Percentiles rank a stretch among this genome's conserved stretches.
Conservation (phyloP, 78 protist species). For the Capsaspora owczarzaki region DNA sequence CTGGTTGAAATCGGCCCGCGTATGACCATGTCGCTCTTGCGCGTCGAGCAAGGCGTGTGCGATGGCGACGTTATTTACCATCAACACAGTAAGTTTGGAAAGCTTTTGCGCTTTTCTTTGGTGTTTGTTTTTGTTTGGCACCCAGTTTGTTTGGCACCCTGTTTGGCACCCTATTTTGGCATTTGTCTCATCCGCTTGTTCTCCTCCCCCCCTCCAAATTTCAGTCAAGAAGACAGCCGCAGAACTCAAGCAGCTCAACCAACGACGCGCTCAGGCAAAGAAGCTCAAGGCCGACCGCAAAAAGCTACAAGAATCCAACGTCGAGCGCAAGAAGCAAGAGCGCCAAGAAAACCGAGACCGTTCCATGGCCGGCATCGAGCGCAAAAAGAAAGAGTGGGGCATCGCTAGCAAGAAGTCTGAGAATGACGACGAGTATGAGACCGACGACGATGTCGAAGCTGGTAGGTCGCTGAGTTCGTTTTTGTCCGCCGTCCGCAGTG, state of each 20-base stretch:
- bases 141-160: not conserved
- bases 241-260: not conserved
- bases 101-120: too few relatives aligned
- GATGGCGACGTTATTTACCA: constrained; percentile 67
- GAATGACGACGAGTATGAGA: not conserved
- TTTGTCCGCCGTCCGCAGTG: too few relatives aligned
- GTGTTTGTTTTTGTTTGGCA: not conserved
- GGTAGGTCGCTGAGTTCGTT: too few relatives aligned
- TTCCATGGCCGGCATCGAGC: not conserved
- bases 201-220: not conserved
- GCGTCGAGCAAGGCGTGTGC: constrained; percentile 63
- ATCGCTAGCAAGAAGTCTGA: not conserved
- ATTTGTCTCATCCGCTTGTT: not conserved
- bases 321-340: not conserved
- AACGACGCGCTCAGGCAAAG: not conserved
- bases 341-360: not conserved
- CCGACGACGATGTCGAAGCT: not conserved
- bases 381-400: too few relatives aligned
- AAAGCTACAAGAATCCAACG: not conserved
- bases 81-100: too few relatives aligned
- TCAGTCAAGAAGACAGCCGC: not conserved
- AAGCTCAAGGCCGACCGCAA: not conserved
- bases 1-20: constrained; percentile 76
- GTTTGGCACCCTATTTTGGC: not conserved
- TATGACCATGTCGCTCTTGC: constrained; percentile 44